phyloP scores from a whole-genome alignment of 192 early-diverging fungal genomes.

The Radiomyces spectabilis region DNA sequence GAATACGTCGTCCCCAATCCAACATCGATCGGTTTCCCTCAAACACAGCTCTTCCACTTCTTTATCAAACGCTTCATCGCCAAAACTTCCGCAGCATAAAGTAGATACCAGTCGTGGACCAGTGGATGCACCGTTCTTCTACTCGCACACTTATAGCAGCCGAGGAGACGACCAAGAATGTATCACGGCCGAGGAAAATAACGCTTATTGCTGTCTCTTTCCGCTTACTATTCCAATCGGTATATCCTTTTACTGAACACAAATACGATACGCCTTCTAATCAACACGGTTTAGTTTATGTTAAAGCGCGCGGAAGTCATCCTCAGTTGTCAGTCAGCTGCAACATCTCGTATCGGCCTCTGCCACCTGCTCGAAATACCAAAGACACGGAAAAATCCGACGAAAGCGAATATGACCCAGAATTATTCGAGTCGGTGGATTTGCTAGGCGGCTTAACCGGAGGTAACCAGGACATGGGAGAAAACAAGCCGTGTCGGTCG shows the following conservation, averaged over 20 bases:
- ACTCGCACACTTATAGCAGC: conserved; percentile 38
- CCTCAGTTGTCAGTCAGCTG: conserved; percentile 31
- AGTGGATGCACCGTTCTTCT: conserved; percentile 19
- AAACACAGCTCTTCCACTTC: conserved; percentile 3
- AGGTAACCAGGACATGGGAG: conserved; percentile 20
- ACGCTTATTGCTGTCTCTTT: conserved; percentile 36
- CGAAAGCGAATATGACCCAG: conserved; percentile 36
- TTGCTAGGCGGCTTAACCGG: conserved; percentile 40
- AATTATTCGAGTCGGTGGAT: conserved; percentile 46
- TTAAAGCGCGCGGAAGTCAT: conserved; percentile 28
- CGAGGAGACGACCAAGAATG: conserved; percentile 30
- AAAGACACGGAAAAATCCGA: conserved; percentile 14
- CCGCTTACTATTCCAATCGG: conserved; percentile 48
- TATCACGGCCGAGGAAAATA: conserved; percentile 31
- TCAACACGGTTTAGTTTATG: conserved; percentile 10
- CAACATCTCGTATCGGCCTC: conserved; percentile 26
- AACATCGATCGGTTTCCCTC: neutral
- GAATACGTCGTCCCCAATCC: neutral
- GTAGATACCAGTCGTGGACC: neutral
- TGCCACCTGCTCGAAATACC: conserved; percentile 13
- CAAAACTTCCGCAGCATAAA: no score
- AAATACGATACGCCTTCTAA: neutral
- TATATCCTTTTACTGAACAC: conserved; percentile 1
- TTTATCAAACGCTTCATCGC: no score
- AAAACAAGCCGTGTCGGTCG: neutral